These are phyloP conservation scores for Wickerhamomyces hampshirensis DNA, from an alignment of 805 yeast species.

Conservation along the genomic window DNA sequence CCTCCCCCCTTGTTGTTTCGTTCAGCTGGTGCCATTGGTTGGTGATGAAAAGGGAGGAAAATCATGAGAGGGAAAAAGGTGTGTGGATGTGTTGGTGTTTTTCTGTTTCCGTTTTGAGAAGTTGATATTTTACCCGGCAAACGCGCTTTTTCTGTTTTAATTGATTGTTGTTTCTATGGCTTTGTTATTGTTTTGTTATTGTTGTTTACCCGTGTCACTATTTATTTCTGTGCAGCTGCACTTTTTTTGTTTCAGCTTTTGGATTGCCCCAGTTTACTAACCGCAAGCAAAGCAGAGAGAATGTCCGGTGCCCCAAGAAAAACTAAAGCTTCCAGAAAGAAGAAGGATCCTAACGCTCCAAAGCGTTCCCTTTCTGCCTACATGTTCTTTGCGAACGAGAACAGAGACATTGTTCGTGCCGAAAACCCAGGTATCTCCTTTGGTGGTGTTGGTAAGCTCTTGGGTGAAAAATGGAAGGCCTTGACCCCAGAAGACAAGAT, in stretches of 20 bases:
- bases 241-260: too few species aligned
- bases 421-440: conserved; percentile 96
- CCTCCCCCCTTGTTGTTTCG: too few species aligned
- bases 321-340: conserved; percentile 37
- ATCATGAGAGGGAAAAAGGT: too few species aligned
- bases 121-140: too few species aligned
- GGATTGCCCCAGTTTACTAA: too few species aligned
- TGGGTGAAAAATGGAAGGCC: conserved; percentile 97
- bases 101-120: too few species aligned
- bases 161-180: conserved; percentile 24
- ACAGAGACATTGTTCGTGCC: conserved; percentile 91
- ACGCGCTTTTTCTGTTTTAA: background rate
- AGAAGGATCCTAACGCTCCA: conserved; percentile 91
- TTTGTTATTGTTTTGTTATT: background rate
- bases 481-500: conserved; percentile 73
- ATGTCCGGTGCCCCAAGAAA: conserved; percentile 38
- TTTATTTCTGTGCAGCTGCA: background rate
- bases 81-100: too few species aligned
- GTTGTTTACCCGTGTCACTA: conserved; percentile 3
- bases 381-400: conserved; percentile 98
- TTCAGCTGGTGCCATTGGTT: too few species aligned
- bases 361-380: conserved; percentile 97
- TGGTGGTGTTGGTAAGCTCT: conserved; percentile 90
- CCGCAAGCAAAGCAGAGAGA: conserved; percentile 7
- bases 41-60: too few species aligned